A percentile compares a stretch with the other conserved stretches of the same genome.
These are phyloP conservation scores for Phytophthora idaei DNA, from an alignment of 352 stramenopile species.

Conservation along the genomic window DNA sequence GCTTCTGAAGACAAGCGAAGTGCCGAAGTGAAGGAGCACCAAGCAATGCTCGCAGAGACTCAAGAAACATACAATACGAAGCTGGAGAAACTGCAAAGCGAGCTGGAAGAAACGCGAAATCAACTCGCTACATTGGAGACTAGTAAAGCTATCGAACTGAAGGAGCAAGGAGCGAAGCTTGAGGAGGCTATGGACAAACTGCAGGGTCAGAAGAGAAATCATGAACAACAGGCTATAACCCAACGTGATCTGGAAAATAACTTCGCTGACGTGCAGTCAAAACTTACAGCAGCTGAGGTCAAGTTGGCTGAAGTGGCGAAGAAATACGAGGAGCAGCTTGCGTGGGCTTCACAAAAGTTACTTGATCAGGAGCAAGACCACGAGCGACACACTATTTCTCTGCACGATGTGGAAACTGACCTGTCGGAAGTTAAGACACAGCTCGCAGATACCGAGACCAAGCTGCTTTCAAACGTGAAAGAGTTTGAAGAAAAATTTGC, in stretches of 20 bases:
- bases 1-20: constrained; percentile 5
- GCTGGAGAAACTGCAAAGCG: not conserved
- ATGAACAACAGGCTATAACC: constrained; percentile 3
- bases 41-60: not conserved
- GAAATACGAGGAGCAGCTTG: constrained; percentile 4
- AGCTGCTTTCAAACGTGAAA: not conserved
- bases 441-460: constrained; percentile 8
- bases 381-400: constrained; percentile 4
- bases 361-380: constrained; percentile 9
- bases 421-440: constrained; percentile 5
- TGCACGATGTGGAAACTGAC: constrained; percentile 12
- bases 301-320: constrained; percentile 9
- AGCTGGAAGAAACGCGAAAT: constrained; percentile 6
- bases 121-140: constrained; percentile 6
- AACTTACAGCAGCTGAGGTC: constrained; percentile 8
- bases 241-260: constrained; percentile 7
- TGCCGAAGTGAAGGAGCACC: constrained; percentile 8
- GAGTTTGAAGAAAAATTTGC: constrained; percentile 6
- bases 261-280: constrained; percentile 2
- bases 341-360: constrained; percentile 7
- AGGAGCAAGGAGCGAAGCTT: constrained; percentile 4
- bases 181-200: not conserved
- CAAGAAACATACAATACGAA: constrained; percentile 1
- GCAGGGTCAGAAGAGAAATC: too few relatives aligned
- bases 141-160: not conserved